These are phyloP conservation scores for Neofusicoccum umdonicola DNA, from an alignment of 2,329 filamentous ascomycete species.

Conservation along the genomic window DNA sequence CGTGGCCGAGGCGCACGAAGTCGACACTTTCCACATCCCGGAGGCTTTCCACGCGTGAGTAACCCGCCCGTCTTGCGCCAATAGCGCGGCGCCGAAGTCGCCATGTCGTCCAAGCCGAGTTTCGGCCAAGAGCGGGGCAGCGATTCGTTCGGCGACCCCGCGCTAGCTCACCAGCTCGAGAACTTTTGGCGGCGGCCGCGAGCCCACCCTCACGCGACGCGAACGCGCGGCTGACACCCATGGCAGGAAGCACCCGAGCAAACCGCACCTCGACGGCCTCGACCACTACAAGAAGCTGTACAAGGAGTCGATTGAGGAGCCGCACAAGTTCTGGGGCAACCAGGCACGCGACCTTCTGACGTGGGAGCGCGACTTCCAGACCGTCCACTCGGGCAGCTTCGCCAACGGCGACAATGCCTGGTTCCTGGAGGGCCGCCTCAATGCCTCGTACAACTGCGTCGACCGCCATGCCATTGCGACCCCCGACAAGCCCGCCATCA, in stretches of 20 bases:
- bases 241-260: conserved; percentile 57
- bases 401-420: conserved; percentile 81
- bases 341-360: conserved; percentile 84
- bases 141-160: background rate
- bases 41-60: conserved; percentile 46
- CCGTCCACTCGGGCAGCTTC: conserved; percentile 76
- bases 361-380: conserved; percentile 91
- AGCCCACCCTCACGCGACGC: background rate
- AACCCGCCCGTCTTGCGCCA: background rate
- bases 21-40: conserved; percentile 68
- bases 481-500: conserved; percentile 90
- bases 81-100: background rate
- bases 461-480: conserved; percentile 96
- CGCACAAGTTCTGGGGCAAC: conserved; percentile 84
- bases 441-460: conserved; percentile 96
- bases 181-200: background rate
- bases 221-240: conserved; percentile 3
- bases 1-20: conserved; percentile 72
- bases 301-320: conserved; percentile 84
- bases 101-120: background rate
- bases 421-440: conserved; percentile 91
- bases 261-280: conserved; percentile 58
- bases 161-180: background rate
- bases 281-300: conserved; percentile 65
- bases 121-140: conserved; percentile 5